Evolutionary conservation across 2,329 filamentous ascomycete species (phyloP).

Genomic region (Lomentospora prolificans): DNA sequence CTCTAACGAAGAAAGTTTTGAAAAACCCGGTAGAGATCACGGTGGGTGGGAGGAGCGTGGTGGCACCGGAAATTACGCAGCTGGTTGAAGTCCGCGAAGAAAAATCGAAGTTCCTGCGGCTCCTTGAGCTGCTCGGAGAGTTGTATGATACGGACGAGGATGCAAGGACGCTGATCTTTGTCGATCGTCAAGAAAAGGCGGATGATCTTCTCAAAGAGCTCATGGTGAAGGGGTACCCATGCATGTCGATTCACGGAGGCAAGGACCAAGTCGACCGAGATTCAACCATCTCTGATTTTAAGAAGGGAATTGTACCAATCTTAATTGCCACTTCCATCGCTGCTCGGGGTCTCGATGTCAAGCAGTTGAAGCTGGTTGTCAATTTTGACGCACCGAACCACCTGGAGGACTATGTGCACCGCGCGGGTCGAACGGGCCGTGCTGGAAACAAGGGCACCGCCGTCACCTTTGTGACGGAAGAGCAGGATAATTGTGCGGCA

Average conservation of each 20-base stretch:
- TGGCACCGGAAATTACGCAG: constrained; percentile 87
- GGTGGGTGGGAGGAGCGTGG: constrained; percentile 79
- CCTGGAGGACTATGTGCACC: constrained; percentile 92
- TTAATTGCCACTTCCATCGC: constrained; percentile 93
- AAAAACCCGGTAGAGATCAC: constrained; percentile 81
- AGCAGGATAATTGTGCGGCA: constrained; percentile 82
- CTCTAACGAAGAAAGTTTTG: constrained; percentile 78
- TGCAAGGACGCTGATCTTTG: constrained; percentile 80
- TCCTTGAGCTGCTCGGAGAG: constrained; percentile 79
- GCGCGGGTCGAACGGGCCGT: constrained; percentile 84
- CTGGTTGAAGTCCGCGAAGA: constrained; percentile 82
- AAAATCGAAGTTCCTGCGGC: constrained; percentile 69
- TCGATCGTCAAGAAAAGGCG: constrained; percentile 83
- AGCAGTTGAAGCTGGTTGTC: constrained; percentile 89
- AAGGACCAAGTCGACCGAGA: constrained; percentile 91
- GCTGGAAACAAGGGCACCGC: constrained; percentile 92
- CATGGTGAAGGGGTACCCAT: constrained; percentile 76
- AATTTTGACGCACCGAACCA: constrained; percentile 94
- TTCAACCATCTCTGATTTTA: constrained; percentile 88
- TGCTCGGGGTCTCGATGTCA: constrained; percentile 88
- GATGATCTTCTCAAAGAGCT: constrained; percentile 70
- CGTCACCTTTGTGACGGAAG: constrained; percentile 84
- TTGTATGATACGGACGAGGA: constrained; percentile 83
- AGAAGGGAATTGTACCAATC: constrained; percentile 79
- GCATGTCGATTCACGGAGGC: constrained; percentile 87